Percentiles rank a stretch among this genome's conserved stretches.
Conservation (phyloP, 2,329 filamentous ascomycete genomes). For the Graphilbum fragrans region DNA sequence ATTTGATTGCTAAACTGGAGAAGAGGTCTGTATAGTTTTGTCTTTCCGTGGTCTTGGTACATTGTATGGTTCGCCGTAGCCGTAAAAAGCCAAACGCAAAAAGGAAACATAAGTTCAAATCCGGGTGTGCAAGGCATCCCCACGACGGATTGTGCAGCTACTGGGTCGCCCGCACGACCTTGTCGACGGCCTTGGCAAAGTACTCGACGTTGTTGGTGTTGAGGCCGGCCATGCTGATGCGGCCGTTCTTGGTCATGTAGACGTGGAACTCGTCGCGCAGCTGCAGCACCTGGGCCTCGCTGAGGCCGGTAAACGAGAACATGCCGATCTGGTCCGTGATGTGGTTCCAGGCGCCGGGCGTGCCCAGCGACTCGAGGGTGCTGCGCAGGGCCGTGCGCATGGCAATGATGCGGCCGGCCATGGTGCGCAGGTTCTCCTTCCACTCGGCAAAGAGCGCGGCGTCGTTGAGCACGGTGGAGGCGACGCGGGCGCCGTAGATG, state of each 20-base stretch:
- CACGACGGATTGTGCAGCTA: no score
- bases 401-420: constrained; percentile 88
- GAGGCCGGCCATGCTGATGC: constrained; percentile 96
- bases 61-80: no score
- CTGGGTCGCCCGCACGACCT: constrained; percentile 52
- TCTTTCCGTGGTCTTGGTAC: no score
- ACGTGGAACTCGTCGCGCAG: constrained; percentile 61
- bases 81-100: no score
- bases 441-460: constrained; percentile 71
- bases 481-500: constrained; percentile 85
- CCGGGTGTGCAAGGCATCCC: no score
- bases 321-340: constrained; percentile 99
- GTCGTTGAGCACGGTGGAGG: constrained; percentile 74
- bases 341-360: constrained; percentile 89
- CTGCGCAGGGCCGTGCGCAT: constrained; percentile 72
- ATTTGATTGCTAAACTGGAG: no score
- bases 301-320: constrained; percentile 88
- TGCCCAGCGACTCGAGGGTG: constrained; percentile 74
- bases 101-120: no score
- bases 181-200: constrained; percentile 80
- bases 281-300: constrained; percentile 59
- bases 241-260: constrained; percentile 95
- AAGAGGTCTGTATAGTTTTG: no score
- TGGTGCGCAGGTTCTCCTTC: constrained; percentile 82
- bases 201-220: constrained; percentile 90